Conservation (phyloP, 2,329 filamentous ascomycete species). For the Decorospora gaudefroyi region DNA sequence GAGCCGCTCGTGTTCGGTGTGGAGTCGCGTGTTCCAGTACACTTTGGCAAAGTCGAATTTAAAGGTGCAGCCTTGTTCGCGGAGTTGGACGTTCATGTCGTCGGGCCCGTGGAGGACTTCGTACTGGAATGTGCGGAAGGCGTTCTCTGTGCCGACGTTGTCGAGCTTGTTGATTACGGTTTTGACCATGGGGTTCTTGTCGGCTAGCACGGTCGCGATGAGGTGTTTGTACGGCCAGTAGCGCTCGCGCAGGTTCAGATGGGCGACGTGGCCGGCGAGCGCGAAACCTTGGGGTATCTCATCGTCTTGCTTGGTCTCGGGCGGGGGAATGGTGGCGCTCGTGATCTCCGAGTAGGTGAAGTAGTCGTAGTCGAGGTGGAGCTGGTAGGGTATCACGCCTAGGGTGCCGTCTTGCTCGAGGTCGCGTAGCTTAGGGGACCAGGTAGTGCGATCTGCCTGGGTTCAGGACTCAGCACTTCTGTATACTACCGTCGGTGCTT, state of each 20-base stretch:
- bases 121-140: conserved; percentile 90
- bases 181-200: conserved; percentile 80
- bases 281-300: conserved; percentile 88
- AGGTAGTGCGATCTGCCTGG: conserved; percentile 69
- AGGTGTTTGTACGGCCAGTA: conserved; percentile 85
- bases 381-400: conserved; percentile 72
- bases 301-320: conserved; percentile 74
- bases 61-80: conserved; percentile 84
- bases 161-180: conserved; percentile 98
- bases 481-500: conserved; percentile 10
- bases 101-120: conserved; percentile 83
- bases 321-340: conserved; percentile 67
- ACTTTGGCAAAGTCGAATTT: conserved; percentile 93
- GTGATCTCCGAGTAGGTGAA: conserved; percentile 90
- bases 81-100: conserved; percentile 80
- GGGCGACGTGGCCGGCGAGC: conserved; percentile 88
- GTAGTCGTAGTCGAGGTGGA: conserved; percentile 79
- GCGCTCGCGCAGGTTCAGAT: conserved; percentile 83
- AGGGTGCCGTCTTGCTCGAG: conserved; percentile 71
- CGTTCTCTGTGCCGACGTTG: conserved; percentile 80
- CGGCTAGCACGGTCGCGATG: conserved; percentile 81
- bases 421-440: conserved; percentile 71
- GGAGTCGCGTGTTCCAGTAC: conserved; percentile 95
- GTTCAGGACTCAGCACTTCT: conserved; percentile 44
- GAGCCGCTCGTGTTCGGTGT: conserved; percentile 84